Evolutionary conservation across 2,329 filamentous ascomycete genomes (phyloP).

Genomic region (Xylariaceae sp.): DNA sequence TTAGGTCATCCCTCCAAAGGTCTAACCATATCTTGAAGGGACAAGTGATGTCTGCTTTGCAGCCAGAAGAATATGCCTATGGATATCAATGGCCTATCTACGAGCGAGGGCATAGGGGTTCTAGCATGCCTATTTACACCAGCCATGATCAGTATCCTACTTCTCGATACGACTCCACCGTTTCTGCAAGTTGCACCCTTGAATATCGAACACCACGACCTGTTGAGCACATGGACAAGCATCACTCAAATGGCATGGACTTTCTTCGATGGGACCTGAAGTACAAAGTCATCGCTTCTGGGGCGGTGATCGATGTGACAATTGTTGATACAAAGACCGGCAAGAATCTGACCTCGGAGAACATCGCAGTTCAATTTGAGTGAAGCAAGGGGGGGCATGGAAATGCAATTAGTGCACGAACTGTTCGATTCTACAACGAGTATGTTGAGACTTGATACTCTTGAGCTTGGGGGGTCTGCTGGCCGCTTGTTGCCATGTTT

Average conservation of each 20-base stretch:
- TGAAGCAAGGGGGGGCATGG: too few species aligned
- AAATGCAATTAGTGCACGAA: too few species aligned
- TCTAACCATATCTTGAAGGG: too few species aligned
- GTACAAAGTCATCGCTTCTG: slow-evolving; percentile 3
- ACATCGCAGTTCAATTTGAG: too few species aligned
- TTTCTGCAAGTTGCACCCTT: not conserved
- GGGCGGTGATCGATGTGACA: slow-evolving; percentile 6
- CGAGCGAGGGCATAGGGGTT: not conserved
- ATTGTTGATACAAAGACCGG: not conserved
- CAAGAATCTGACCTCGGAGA: too few species aligned
- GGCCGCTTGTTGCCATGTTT: too few species aligned
- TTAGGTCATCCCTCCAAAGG: too few species aligned
- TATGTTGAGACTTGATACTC: too few species aligned
- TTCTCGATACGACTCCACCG: not conserved
- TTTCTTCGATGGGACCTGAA: not conserved
- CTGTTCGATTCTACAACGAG: too few species aligned
- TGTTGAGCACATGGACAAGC: not conserved
- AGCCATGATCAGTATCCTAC: slow-evolving; percentile 1
- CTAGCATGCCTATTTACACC: not conserved
- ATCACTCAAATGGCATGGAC: accelerated
- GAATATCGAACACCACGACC: not conserved
- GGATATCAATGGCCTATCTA: not conserved
- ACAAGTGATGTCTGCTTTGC: too few species aligned
- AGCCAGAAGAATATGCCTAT: not conserved
- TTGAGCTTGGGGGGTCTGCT: too few species aligned